Percentiles rank a stretch among this genome's conserved stretches.
These are phyloP conservation scores for Heliamphora pulchella DNA, from an alignment of 179 eudicot genomes.

Conservation along the genomic window DNA sequence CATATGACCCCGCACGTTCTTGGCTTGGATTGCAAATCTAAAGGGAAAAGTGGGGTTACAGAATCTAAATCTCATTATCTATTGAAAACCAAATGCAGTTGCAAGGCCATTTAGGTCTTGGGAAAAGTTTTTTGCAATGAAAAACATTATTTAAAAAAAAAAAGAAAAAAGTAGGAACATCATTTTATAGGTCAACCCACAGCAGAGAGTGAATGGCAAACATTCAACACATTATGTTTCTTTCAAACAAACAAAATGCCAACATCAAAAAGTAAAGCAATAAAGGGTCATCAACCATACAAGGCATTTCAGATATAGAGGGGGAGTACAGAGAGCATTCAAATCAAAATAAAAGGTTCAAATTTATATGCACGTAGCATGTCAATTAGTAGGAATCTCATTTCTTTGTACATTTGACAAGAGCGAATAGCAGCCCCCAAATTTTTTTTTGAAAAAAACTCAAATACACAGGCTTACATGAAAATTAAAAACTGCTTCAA, in stretches of 20 bases:
- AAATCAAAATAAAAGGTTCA: no score
- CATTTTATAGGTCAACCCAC: no score
- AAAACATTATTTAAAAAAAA: no score
- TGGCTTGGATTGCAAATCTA: background rate
- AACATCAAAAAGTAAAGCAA: background rate
- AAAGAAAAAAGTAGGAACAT: no score
- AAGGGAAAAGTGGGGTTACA: background rate
- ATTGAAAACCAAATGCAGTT: background rate
- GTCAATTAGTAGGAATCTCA: background rate
- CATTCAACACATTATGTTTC: background rate
- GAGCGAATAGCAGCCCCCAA: background rate
- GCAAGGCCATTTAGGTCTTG: background rate
- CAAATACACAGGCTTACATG: background rate
- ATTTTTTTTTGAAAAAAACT: background rate
- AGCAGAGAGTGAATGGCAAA: no score
- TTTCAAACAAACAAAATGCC: slow-evolving; percentile 2
- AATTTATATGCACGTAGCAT: background rate
- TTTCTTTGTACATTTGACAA: background rate
- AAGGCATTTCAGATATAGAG: no score
- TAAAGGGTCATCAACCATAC: background rate
- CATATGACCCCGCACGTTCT: background rate
- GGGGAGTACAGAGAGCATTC: no score
- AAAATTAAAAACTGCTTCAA: background rate
- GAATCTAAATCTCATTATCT: slow-evolving; percentile 5
- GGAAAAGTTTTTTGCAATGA: no score